phyloP scores from a whole-genome alignment of 306 rosid genomes.

The Castanea sativa region DNA sequence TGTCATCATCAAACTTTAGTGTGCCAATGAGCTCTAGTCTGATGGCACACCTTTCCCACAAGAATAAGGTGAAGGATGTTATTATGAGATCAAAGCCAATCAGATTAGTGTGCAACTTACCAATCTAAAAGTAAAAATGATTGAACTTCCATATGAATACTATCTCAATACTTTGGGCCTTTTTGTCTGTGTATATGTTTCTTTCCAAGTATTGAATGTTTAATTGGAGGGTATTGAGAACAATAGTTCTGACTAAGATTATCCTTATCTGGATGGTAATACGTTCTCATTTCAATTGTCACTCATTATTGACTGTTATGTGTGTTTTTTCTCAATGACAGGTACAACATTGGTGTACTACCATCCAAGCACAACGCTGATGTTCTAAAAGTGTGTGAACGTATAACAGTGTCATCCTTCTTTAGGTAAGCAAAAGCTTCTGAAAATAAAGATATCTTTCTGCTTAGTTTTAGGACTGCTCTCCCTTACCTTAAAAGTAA shows the following conservation, averaged over 20 bases:
- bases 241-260: not conserved
- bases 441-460: not conserved
- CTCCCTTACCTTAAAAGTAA: no score
- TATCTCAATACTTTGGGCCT: not conserved
- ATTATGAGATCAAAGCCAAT: not conserved
- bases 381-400: conserved; percentile 51
- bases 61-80: not conserved
- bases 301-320: not conserved
- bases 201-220: not conserved
- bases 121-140: not conserved
- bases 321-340: conserved; percentile 23
- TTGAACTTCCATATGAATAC: not conserved
- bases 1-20: not conserved
- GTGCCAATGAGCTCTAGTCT: not conserved
- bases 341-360: conserved; percentile 85
- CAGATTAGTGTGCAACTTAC: not conserved
- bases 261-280: not conserved
- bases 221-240: not conserved
- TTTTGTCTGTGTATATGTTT: not conserved
- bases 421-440: conserved; percentile 56
- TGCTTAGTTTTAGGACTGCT: not conserved
- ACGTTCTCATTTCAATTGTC: not conserved
- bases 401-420: conserved; percentile 72
- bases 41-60: not conserved
- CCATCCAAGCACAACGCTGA: conserved; percentile 74